These are phyloP conservation scores for Platanus orientalis DNA, from an alignment of 164 flowering plant species.

Conservation along the genomic window DNA sequence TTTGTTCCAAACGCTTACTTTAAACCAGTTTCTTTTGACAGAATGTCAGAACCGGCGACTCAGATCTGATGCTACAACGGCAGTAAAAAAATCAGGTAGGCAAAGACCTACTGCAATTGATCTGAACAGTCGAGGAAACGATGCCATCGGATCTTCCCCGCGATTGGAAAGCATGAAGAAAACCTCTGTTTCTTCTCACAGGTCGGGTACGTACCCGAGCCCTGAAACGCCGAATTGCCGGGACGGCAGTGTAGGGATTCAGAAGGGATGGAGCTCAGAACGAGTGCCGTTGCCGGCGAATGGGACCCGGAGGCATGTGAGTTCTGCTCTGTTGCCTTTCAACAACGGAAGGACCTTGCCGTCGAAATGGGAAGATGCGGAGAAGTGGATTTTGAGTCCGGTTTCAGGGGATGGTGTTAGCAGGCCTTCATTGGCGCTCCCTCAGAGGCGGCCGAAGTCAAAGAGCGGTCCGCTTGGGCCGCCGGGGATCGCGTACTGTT, in stretches of 20 bases:
- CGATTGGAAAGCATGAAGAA: slow-evolving; percentile 55
- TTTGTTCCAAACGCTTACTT: neutral
- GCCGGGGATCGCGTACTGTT: slow-evolving; percentile 61
- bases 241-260: slow-evolving; percentile 40
- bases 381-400: slow-evolving; percentile 96
- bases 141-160: slow-evolving; percentile 48
- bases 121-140: slow-evolving; percentile 37
- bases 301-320: slow-evolving; percentile 32
- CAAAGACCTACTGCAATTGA: slow-evolving; percentile 70
- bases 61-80: slow-evolving; percentile 44
- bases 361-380: slow-evolving; percentile 99
- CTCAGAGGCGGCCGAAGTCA: slow-evolving; percentile 70
- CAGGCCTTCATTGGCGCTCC: slow-evolving; percentile 35
- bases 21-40: slow-evolving; percentile 12
- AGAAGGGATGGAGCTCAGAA: slow-evolving; percentile 94
- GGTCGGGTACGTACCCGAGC: slow-evolving; percentile 57
- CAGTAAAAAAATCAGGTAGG: slow-evolving; percentile 36
- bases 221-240: slow-evolving; percentile 75
- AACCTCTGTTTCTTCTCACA: slow-evolving; percentile 31
- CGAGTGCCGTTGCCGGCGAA: slow-evolving; percentile 58
- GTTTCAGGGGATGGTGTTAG: slow-evolving; percentile 46
- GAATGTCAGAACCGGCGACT: slow-evolving; percentile 69
- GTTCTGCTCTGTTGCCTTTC: slow-evolving; percentile 47
- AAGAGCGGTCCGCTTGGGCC: slow-evolving; percentile 94
- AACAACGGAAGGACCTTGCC: slow-evolving; percentile 78